These are phyloP conservation scores for Alternaria triticina DNA, from an alignment of 2,329 filamentous ascomycete genomes.

Conservation along the genomic window DNA sequence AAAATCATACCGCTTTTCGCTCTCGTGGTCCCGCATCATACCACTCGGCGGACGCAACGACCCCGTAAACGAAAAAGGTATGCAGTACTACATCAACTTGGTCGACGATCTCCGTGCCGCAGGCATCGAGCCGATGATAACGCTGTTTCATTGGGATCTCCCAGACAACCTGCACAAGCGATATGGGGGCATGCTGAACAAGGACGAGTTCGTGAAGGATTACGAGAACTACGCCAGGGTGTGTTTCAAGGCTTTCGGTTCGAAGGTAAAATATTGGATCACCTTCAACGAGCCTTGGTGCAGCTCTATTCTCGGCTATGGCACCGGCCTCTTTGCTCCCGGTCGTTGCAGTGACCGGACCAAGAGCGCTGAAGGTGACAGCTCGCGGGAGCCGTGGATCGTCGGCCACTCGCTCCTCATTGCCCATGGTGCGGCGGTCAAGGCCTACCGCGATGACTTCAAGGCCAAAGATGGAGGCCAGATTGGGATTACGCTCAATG, in stretches of 20 bases:
- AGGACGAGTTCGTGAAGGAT: conserved; percentile 81
- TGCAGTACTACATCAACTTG: conserved; percentile 80
- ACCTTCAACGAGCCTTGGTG: conserved; percentile 93
- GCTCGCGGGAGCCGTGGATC: conserved; percentile 78
- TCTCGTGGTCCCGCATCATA: conserved; percentile 84
- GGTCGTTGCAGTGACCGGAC: conserved; percentile 79
- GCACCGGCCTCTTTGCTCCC: conserved; percentile 77
- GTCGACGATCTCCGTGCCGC: conserved; percentile 78
- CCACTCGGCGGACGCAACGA: conserved; percentile 84
- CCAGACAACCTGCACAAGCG: conserved; percentile 78
- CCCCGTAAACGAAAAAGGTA: conserved; percentile 77
- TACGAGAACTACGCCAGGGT: conserved; percentile 79
- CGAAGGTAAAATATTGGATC: conserved; percentile 85
- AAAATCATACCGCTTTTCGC: conserved; percentile 80
- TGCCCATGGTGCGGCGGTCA: conserved; percentile 80
- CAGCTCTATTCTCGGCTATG: conserved; percentile 80
- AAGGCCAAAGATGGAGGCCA: conserved; percentile 73
- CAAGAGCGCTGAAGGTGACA: conserved; percentile 75
- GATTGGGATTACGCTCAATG: conserved; percentile 89
- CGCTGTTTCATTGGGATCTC: conserved; percentile 87
- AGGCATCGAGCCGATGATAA: conserved; percentile 81
- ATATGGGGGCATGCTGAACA: conserved; percentile 82
- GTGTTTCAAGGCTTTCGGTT: conserved; percentile 73
- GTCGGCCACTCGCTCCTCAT: conserved; percentile 81
- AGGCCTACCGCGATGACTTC: conserved; percentile 83